phyloP scores from a whole-genome alignment of 176 grass and related monocot genomes.

The Microstegium vimineum region DNA sequence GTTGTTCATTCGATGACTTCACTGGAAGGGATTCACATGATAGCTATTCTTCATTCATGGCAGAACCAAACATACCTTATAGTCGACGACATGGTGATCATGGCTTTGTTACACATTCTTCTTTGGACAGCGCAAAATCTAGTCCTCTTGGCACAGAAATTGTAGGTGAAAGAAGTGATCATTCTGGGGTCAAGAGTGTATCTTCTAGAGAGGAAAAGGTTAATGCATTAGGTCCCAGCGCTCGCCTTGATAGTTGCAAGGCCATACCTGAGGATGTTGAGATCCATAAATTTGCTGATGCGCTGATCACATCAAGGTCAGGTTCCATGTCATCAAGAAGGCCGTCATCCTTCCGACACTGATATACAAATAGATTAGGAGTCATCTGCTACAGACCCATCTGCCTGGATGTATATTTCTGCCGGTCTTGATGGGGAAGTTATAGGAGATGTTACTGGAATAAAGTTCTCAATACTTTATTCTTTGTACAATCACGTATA shows the following conservation, averaged over 20 bases:
- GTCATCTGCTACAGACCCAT: conserved; percentile 16
- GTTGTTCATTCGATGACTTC: conserved; percentile 57
- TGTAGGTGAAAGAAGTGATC: conserved; percentile 30
- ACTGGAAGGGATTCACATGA: conserved; percentile 47
- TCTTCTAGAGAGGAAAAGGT: conserved; percentile 22
- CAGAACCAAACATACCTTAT: conserved; percentile 22
- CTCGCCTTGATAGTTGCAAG: conserved; percentile 14
- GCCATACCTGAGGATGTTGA: conserved; percentile 39
- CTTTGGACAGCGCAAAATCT: conserved; percentile 31
- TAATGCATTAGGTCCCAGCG: conserved; percentile 17
- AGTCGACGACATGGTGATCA: conserved; percentile 13
- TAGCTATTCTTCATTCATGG: conserved; percentile 60
- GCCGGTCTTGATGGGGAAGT: conserved; percentile 30
- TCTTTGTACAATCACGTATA: conserved; percentile 36
- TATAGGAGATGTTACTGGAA: conserved; percentile 28
- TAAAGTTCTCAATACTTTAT: conserved; percentile 18
- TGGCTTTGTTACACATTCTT: conserved; percentile 23
- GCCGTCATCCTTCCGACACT: conserved; percentile 37
- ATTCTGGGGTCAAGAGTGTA: conserved; percentile 7
- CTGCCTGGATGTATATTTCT: conserved; percentile 45
- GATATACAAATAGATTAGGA: conserved; percentile 34
- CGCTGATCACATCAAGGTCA: conserved; percentile 35
- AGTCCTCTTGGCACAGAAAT: conserved; percentile 11
- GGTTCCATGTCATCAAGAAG: conserved; percentile 34
- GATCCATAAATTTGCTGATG: conserved; percentile 62